These are phyloP conservation scores for Saccharomycopsis fodiens DNA, from an alignment of 805 yeast genomes.

Conservation along the genomic window DNA sequence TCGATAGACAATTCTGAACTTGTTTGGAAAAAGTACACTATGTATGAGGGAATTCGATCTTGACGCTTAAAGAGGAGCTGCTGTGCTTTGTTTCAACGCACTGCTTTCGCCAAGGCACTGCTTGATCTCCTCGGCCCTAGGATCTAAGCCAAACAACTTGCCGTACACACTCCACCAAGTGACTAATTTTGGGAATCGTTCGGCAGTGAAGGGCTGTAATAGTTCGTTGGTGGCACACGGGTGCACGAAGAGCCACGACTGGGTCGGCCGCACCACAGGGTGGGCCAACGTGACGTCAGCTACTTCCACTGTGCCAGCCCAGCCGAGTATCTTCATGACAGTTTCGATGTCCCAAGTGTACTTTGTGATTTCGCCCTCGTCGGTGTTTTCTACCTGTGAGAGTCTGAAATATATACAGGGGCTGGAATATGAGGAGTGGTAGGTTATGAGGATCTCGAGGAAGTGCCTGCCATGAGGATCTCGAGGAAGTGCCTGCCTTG, in stretches of 20 bases:
- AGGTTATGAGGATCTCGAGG: not conserved
- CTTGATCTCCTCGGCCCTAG: not conserved
- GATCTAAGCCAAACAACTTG: not conserved
- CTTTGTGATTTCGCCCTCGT: not conserved
- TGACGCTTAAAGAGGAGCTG: too few relatives aligned
- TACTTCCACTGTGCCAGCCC: not conserved
- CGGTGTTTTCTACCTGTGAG: not conserved
- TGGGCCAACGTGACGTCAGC: not conserved
- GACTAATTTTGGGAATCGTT: not conserved
- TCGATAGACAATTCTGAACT: too few relatives aligned
- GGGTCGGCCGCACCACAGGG: not conserved
- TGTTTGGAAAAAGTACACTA: too few relatives aligned
- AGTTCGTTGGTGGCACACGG: constrained; percentile 2
- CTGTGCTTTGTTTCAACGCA: too few relatives aligned
- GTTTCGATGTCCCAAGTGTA: not conserved
- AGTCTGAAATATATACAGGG: not conserved
- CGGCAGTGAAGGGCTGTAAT: not conserved
- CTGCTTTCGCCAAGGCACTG: too few relatives aligned
- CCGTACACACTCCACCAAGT: constrained; percentile 1
- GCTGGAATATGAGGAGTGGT: not conserved
- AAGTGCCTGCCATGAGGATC: too few relatives aligned
- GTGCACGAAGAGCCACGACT: constrained; percentile 2
- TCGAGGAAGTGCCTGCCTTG: too few relatives aligned
- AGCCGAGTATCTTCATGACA: not conserved
- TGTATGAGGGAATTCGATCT: too few relatives aligned